Evolutionary conservation across 257 asterid genomes (phyloP), one percentile per base, ranked within the genome.

Genomic region (Rhazya stricta): DNA sequence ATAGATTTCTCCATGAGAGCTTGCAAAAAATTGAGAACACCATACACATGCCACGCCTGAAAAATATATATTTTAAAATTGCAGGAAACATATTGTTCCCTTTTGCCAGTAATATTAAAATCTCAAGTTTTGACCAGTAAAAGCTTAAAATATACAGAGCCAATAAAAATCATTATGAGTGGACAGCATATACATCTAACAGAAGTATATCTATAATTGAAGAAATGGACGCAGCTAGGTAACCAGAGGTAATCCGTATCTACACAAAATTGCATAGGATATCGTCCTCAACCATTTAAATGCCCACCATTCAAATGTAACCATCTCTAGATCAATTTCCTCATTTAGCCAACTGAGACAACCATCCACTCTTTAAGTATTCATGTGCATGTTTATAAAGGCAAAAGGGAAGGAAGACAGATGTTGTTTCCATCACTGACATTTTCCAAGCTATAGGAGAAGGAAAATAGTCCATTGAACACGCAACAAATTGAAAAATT

Each of bases 21-120:
- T 92, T 89, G 96, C 72, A 92, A 77, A 82, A 78, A 92, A 78
- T 92, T 95, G 78, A 95, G 98, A 76, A 95, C 97, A 68, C 99
- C 98, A 66, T 87, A 95, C 69, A 95, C 99, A 78, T 91, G 86
- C 99, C 99, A 95, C 3, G 96, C 97, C 98, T 92, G 85, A 46
- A 37, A 83, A 77, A 51, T 13, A 74, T 69, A 75, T 36, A 56
- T 5, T n/a, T n/a, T 77, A 68, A 8, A 36, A 51, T 41, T 4
- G 37, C 9, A 34, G 48, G 12, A 32, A 11, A 68, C 69, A 62
- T 21, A 53, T 46, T 6, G 16, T 56, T 67, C 45, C 1, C 51
- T 25, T 37, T 8, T 63, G 13, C 5, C 21, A n/a, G n/a, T n/a
- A n/a, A n/a, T n/a, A n/a, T n/a, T n/a, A n/a, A n/a, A n/a, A n/a